Evolutionary conservation across 2,329 filamentous ascomycete genomes (phyloP).

Genomic region (Calonectria ilicicola): DNA sequence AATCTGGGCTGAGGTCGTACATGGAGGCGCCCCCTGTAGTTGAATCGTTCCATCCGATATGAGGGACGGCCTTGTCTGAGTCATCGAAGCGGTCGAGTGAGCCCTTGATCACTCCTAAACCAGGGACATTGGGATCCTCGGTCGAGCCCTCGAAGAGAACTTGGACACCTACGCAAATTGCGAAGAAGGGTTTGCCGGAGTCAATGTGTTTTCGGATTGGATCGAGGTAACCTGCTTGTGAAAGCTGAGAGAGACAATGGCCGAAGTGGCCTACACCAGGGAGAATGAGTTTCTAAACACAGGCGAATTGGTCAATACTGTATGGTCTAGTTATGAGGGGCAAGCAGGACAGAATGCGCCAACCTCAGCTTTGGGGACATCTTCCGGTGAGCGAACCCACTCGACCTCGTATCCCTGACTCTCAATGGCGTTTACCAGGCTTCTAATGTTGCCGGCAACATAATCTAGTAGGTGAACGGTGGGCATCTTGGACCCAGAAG

Average conservation of each 20-base stretch:
- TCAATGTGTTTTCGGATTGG: conserved; percentile 86
- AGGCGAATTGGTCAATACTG: background rate
- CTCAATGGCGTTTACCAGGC: conserved; percentile 96
- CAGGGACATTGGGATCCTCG: conserved; percentile 78
- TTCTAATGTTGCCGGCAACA: conserved; percentile 95
- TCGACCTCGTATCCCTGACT: conserved; percentile 93
- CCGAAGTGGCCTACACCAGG: conserved; percentile 98
- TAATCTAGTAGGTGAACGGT: conserved; percentile 86
- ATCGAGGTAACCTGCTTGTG: conserved; percentile 84
- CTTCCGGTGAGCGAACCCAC: conserved; percentile 88
- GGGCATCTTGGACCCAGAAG: conserved; percentile 67
- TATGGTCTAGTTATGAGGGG: background rate
- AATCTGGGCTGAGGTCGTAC: conserved; percentile 82
- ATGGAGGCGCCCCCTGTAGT: conserved; percentile 70
- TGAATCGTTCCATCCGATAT: conserved; percentile 98
- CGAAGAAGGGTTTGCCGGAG: conserved; percentile 97
- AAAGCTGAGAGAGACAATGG: conserved; percentile 89
- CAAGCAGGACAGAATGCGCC: conserved; percentile 36
- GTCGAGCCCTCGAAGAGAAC: conserved; percentile 88
- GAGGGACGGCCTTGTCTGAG: conserved; percentile 88
- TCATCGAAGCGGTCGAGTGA: conserved; percentile 82
- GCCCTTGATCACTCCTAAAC: conserved; percentile 80
- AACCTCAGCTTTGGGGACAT: conserved; percentile 88
- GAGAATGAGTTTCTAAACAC: conserved; percentile 84
- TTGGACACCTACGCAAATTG: conserved; percentile 95